Evolutionary conservation across 257 asterid genomes (phyloP).

Genomic region (Gentiana dahurica): DNA sequence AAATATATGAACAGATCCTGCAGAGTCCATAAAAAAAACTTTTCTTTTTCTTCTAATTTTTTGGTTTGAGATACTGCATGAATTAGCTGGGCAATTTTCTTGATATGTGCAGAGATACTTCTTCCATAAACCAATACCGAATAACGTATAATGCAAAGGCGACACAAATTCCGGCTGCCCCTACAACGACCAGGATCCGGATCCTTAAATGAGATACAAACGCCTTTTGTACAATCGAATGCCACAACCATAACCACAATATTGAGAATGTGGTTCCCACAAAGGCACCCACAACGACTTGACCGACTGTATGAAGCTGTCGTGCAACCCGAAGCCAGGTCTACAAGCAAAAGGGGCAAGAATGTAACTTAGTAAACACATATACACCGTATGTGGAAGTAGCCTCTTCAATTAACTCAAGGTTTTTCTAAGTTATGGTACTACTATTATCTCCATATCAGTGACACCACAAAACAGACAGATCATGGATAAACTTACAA

Average conservation of each 20-base stretch:
- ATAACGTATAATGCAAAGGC: slow-evolving; percentile 24
- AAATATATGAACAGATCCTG: background rate
- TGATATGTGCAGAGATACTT: slow-evolving; percentile 7
- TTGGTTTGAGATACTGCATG: background rate
- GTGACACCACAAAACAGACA: background rate
- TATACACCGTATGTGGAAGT: no score
- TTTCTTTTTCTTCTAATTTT: background rate
- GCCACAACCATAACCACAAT: slow-evolving; percentile 66
- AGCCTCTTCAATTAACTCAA: no score
- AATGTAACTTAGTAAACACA: background rate
- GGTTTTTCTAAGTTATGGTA: no score
- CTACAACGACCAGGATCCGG: slow-evolving; percentile 27
- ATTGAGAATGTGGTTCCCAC: slow-evolving; percentile 39
- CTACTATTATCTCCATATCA: no score
- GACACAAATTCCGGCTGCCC: slow-evolving; percentile 20
- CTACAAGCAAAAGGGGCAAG: slow-evolving; percentile 23
- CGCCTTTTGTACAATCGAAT: slow-evolving; percentile 26
- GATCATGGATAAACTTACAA: no score
- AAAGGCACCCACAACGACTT: slow-evolving; percentile 60
- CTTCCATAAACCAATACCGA: slow-evolving; percentile 30
- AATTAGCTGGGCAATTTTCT: slow-evolving; percentile 4
- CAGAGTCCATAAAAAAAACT: background rate
- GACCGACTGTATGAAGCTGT: slow-evolving; percentile 52
- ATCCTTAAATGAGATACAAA: slow-evolving; percentile 35
- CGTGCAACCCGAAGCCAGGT: slow-evolving; percentile 85